Conservation (phyloP, 345 rosid species). For the Salix viminalis region DNA sequence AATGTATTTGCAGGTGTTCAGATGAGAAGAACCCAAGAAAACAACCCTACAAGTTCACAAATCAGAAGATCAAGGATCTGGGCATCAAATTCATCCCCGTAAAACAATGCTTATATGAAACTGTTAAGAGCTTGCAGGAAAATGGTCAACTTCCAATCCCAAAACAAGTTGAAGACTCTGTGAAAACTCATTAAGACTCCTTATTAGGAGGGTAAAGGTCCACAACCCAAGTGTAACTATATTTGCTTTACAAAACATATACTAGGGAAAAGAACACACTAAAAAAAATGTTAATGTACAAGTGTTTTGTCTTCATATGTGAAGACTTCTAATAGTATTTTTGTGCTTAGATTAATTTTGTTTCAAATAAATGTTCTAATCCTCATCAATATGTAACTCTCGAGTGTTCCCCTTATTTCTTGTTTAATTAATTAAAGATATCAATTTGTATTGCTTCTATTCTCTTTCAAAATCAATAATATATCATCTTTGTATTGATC, state of each 20-base stretch:
- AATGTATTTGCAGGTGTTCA: conserved; percentile 54
- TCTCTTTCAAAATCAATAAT: too few species aligned
- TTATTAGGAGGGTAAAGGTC: background rate
- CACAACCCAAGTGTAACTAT: background rate
- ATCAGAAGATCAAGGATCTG: conserved; percentile 69
- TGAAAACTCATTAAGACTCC: conserved; percentile 14
- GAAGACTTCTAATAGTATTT: background rate
- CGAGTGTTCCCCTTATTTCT: background rate
- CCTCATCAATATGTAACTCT: too few species aligned
- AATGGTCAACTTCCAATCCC: conserved; percentile 76
- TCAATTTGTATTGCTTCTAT: too few species aligned
- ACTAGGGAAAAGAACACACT: background rate
- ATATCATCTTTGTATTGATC: too few species aligned
- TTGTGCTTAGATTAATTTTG: background rate
- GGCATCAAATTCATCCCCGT: conserved; percentile 77
- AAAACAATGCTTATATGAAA: conserved; percentile 75
- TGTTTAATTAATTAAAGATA: too few species aligned
- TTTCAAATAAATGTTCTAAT: background rate
- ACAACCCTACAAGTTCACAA: conserved; percentile 72
- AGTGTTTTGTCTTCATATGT: background rate
- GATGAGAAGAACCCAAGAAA: conserved; percentile 87
- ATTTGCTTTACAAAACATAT: background rate
- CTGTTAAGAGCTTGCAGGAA: conserved; percentile 87
- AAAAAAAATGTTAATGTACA: background rate
- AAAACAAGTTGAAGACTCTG: conserved; percentile 29